phyloP scores from a whole-genome alignment of 176 grass and related monocot genomes.

The Urochloa ruziziensis region DNA sequence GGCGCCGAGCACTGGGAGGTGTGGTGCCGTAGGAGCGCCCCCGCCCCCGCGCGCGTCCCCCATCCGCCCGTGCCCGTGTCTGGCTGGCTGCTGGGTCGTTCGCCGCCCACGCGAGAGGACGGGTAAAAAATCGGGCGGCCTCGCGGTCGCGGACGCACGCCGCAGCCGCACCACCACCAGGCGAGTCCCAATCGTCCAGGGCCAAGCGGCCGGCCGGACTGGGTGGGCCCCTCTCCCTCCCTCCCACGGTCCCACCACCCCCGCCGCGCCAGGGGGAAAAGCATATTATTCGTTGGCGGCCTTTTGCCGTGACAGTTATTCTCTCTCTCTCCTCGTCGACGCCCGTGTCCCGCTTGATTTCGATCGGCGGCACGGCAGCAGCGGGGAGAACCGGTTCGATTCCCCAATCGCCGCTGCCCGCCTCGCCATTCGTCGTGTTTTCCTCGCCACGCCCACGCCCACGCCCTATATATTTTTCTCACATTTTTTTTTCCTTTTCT shows the following conservation, averaged over 20 bases:
- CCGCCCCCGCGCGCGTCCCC: not conserved
- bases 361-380: not conserved
- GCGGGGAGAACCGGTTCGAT: slow-evolving; percentile 19
- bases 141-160: not conserved
- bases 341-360: not conserved
- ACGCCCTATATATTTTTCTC: not conserved
- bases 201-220: not conserved
- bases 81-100: not conserved
- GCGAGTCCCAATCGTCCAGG: not conserved
- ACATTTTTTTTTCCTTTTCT: not conserved
- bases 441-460: not conserved
- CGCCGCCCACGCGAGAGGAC: not conserved
- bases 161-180: not conserved
- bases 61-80: not conserved
- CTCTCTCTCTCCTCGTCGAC: not conserved
- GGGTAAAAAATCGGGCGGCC: not conserved
- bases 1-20: too few relatives aligned
- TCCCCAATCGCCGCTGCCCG: not conserved
- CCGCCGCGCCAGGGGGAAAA: slow-evolving; percentile 3
- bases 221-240: not conserved
- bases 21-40: too few relatives aligned
- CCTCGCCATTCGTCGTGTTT: not conserved
- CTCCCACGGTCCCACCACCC: too few relatives aligned
- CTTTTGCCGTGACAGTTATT: not conserved
- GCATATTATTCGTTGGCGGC: not conserved